phyloP scores from a whole-genome alignment of 148 eudicot species.

The Chenopodium quinoa region DNA sequence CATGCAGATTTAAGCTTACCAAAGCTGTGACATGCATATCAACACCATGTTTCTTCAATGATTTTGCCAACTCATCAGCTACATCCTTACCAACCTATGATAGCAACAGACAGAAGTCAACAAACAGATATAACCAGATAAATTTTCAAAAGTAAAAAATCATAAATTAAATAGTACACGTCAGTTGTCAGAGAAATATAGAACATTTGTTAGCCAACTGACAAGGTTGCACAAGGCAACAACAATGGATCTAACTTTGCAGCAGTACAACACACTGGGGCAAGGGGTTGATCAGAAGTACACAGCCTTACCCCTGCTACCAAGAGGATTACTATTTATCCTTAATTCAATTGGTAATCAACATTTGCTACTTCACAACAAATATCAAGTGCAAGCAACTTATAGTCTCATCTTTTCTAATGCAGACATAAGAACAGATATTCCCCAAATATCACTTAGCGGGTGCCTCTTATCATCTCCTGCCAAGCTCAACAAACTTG shows the following conservation, averaged over 20 bases:
- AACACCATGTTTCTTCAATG: slow-evolving; percentile 54
- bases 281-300: not conserved
- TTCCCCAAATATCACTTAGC: not conserved
- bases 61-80: slow-evolving; percentile 50
- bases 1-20: slow-evolving; percentile 33
- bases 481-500: not conserved
- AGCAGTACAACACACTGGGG: not conserved
- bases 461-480: not conserved
- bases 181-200: not conserved
- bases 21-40: slow-evolving; percentile 64
- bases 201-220: not conserved
- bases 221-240: not conserved
- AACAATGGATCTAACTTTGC: not conserved
- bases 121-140: not conserved
- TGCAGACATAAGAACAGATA: not conserved
- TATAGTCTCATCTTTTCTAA: not conserved
- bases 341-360: not conserved
- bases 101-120: slow-evolving; percentile 7
- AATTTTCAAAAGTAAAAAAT: not conserved
- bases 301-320: not conserved
- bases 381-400: not conserved
- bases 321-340: not conserved
- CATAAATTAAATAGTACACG: too few relatives aligned
- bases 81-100: slow-evolving; percentile 68
- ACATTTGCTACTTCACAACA: not conserved